phyloP scores from a whole-genome alignment of 169 alveolate genomes.

The Cryptosporidium canis region DNA sequence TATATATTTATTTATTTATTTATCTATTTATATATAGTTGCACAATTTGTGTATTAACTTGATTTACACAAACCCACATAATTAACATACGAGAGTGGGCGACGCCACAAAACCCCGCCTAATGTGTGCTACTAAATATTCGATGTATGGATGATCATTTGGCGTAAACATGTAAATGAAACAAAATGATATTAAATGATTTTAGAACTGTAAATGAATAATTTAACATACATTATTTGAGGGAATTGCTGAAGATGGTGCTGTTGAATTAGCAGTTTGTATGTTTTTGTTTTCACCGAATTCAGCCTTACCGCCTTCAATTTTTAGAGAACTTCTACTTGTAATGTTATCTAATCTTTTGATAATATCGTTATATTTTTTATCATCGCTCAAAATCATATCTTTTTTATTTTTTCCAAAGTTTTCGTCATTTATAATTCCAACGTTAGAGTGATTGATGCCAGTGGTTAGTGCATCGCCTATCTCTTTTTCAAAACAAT shows the following conservation, averaged over 20 bases:
- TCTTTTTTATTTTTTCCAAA: conserved; percentile 1
- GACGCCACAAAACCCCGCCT: conserved; percentile 34
- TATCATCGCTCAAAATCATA: background rate
- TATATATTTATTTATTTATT: no score
- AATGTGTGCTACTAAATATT: conserved; percentile 7
- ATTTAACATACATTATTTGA: conserved; percentile 55
- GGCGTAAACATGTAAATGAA: background rate
- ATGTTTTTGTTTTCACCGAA: background rate
- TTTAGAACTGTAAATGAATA: background rate
- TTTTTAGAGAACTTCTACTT: conserved; percentile 29
- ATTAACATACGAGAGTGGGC: conserved; percentile 26
- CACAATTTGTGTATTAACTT: background rate
- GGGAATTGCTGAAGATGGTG: conserved; percentile 59
- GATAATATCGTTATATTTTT: conserved; percentile 29
- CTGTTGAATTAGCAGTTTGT: conserved; percentile 7
- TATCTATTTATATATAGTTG: no score
- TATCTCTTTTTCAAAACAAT: background rate
- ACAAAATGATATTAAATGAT: background rate
- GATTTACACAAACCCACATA: conserved; percentile 54
- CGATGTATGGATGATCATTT: background rate
- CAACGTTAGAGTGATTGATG: background rate
- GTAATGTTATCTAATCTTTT: conserved; percentile 51
- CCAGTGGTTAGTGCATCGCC: background rate
- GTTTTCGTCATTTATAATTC: background rate
- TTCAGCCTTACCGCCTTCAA: background rate